phyloP scores from a whole-genome alignment of 176 grass and related monocot genomes.

The Themeda triandra region DNA sequence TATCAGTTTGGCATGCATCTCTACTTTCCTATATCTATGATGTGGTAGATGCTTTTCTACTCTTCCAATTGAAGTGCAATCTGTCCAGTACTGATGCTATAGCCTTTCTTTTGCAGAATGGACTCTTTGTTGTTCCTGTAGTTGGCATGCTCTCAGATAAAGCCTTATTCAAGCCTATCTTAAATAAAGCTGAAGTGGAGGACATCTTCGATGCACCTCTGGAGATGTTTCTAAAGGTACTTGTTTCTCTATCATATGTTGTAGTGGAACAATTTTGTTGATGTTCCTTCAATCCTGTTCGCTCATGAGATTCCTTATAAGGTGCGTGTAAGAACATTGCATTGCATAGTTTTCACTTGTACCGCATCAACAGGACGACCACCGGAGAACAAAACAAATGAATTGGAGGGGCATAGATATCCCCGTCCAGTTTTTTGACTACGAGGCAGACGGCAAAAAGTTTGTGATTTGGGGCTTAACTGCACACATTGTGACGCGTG shows the following conservation, averaged over 20 bases:
- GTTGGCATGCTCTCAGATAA: constrained; percentile 67
- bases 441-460: constrained; percentile 35
- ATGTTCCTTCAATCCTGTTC: neutral
- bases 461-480: constrained; percentile 96
- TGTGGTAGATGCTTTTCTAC: neutral
- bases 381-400: constrained; percentile 47
- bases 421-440: constrained; percentile 75
- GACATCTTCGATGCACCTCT: constrained; percentile 88
- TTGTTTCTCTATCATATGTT: neutral
- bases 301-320: neutral
- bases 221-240: constrained; percentile 96
- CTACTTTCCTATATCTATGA: neutral
- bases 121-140: constrained; percentile 72
- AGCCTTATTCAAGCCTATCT: constrained; percentile 55
- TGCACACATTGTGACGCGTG: constrained; percentile 75
- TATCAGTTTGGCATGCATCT: neutral
- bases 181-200: constrained; percentile 82
- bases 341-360: neutral
- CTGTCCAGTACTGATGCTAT: constrained; percentile 3
- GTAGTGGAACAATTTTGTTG: neutral
- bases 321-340: neutral
- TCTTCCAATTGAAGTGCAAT: constrained; percentile 1
- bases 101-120: constrained; percentile 60
- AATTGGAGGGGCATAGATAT: constrained; percentile 65
- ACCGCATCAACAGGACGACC: constrained; percentile 53